Conservation (phyloP, 1,139 yeast genomes). For the Pichia sp. region DNA sequence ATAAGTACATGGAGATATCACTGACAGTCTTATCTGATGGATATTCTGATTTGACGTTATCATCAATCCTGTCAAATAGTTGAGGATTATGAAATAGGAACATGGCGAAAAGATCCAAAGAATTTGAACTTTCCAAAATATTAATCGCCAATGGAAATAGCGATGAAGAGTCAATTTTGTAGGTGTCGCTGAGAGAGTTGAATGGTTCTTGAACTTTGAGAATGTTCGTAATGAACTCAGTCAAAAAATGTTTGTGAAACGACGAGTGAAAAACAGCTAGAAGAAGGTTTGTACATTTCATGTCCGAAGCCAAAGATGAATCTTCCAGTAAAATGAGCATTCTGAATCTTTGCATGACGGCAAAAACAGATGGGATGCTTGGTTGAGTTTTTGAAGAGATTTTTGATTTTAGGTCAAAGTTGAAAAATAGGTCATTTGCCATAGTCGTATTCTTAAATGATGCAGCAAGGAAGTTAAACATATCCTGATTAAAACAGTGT, state of each 20-base stretch:
- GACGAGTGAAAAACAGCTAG: conserved; percentile 12
- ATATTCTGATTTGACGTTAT: conserved; percentile 3
- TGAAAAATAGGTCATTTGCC: conserved; percentile 1
- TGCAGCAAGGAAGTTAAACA: conserved; percentile 9
- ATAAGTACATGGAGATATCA: conserved; percentile 10
- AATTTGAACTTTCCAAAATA: neutral
- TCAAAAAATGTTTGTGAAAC: conserved; percentile 7
- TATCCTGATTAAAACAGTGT: conserved; percentile 14
- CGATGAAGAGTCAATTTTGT: neutral
- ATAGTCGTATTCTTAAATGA: neutral
- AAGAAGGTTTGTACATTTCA: conserved; percentile 11
- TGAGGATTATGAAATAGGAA: neutral
- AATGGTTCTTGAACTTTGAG: neutral
- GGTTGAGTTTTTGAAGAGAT: neutral
- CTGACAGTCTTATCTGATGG: neutral
- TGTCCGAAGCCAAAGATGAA: conserved; percentile 17
- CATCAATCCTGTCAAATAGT: conserved; percentile 5
- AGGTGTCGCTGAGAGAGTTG: too few species aligned
- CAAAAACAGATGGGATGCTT: conserved; percentile 14
- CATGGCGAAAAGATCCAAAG: conserved; percentile 6
- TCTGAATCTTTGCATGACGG: conserved; percentile 16
- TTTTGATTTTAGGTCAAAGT: conserved; percentile 2
- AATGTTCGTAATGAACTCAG: conserved; percentile 3
- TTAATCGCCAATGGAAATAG: conserved; percentile 3
- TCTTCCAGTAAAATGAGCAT: conserved; percentile 15